These are phyloP conservation scores for Raffaelea deltoideospora DNA, from an alignment of 2,329 filamentous ascomycete species.

Conservation along the genomic window DNA sequence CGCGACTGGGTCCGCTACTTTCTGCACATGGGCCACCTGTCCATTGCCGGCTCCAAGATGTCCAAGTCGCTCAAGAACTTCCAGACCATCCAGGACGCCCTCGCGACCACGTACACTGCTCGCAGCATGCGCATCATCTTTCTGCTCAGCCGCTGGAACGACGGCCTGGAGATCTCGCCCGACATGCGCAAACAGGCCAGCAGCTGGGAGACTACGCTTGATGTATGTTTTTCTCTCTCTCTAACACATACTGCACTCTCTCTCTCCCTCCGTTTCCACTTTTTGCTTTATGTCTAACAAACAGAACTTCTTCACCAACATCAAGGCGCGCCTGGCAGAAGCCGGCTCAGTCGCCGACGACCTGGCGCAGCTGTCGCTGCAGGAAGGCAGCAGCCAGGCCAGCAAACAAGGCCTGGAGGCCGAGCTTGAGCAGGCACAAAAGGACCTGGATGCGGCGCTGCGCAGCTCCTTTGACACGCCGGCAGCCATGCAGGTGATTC, in stretches of 20 bases:
- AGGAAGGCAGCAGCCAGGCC: neutral
- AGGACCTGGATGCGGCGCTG: constrained; percentile 42
- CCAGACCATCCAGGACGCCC: constrained; percentile 51
- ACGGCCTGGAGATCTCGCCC: constrained; percentile 55
- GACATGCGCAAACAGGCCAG: constrained; percentile 43
- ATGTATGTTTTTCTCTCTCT: constrained; percentile 4
- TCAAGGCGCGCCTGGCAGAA: constrained; percentile 8
- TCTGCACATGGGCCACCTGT: constrained; percentile 52
- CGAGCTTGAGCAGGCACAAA: constrained; percentile 37
- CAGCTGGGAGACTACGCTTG: constrained; percentile 36
- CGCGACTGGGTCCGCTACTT: constrained; percentile 56
- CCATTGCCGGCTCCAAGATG: constrained; percentile 44
- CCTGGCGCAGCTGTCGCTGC: constrained; percentile 6
- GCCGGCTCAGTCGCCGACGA: neutral
- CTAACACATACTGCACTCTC: no score
- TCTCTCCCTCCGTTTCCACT: neutral
- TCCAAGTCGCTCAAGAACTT: constrained; percentile 62
- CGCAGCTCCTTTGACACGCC: constrained; percentile 58
- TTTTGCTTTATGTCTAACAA: neutral
- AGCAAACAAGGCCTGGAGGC: constrained; percentile 10
- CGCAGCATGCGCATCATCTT: constrained; percentile 53
- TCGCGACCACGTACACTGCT: constrained; percentile 47
- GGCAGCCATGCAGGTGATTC: constrained; percentile 44
- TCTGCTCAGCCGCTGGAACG: constrained; percentile 52
- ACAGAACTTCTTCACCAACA: constrained; percentile 10